Percentiles rank a stretch among this genome's conserved stretches.
These are phyloP conservation scores for Trichophyton benhamiae DNA, from an alignment of 2,329 filamentous ascomycete species.

Conservation along the genomic window DNA sequence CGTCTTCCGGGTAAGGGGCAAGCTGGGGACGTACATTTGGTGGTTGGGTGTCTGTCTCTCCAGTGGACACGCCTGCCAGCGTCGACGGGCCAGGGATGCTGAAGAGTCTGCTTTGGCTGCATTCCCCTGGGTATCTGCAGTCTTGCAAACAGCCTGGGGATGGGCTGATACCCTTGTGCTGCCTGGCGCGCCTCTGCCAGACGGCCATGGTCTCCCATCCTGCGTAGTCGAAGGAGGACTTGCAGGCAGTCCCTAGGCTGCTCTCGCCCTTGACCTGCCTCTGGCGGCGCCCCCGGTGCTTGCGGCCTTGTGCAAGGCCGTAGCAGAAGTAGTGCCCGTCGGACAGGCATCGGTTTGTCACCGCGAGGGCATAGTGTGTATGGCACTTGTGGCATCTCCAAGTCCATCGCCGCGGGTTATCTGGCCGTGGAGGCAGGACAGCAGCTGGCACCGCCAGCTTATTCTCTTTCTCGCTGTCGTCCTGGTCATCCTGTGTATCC, in stretches of 20 bases:
- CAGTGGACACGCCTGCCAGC: not conserved
- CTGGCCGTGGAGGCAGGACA: not conserved
- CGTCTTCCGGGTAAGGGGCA: not conserved
- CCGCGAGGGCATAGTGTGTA: not conserved
- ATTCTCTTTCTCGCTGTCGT: slow-evolving; percentile 12
- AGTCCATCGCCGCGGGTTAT: not conserved
- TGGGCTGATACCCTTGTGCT: not conserved
- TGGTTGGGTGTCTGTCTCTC: not conserved
- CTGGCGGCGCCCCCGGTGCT: not conserved
- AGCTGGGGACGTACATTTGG: not conserved
- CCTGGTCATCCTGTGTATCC: slow-evolving; percentile 12
- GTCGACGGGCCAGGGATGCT: not conserved
- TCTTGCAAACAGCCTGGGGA: not conserved
- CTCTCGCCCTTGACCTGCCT: not conserved
- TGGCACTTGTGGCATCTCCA: slow-evolving; percentile 5
- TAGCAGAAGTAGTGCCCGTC: slow-evolving; percentile 1
- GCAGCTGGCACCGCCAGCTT: slow-evolving; percentile 4
- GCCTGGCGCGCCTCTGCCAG: not conserved
- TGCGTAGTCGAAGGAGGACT: not conserved
- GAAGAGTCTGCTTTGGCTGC: not conserved
- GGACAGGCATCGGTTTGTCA: slow-evolving; percentile 2
- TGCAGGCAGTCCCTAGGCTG: not conserved
- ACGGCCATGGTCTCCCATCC: not conserved
- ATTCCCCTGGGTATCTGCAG: not conserved
- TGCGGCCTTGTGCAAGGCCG: not conserved